These are phyloP conservation scores for Pyrus hybrid DNA, from an alignment of 331 rosid species.

Conservation along the genomic window DNA sequence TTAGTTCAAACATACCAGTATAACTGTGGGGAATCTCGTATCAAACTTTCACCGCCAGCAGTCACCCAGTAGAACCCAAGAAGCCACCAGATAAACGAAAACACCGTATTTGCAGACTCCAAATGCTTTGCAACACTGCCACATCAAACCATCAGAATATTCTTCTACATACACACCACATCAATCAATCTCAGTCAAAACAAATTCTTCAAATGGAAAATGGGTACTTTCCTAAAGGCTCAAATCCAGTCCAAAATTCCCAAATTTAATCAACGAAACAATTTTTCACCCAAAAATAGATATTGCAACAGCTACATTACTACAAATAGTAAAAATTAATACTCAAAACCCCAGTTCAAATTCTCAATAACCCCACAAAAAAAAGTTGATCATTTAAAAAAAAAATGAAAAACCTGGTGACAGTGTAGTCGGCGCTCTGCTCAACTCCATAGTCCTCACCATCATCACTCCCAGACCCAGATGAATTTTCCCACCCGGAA, in stretches of 20 bases:
- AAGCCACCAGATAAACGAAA: slow-evolving; percentile 88
- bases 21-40: slow-evolving; percentile 57
- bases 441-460: slow-evolving; percentile 29
- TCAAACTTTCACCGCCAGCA: slow-evolving; percentile 72
- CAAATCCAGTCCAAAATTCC: background rate
- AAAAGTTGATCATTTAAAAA: background rate
- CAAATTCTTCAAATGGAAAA: background rate
- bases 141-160: background rate
- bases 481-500: slow-evolving; percentile 40
- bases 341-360: background rate
- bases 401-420: slow-evolving; percentile 33
- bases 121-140: slow-evolving; percentile 55
- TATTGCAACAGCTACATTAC: background rate
- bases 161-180: background rate
- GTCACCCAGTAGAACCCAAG: slow-evolving; percentile 95
- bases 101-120: slow-evolving; percentile 77
- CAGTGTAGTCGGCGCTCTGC: slow-evolving; percentile 18
- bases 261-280: background rate
- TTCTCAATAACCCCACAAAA: background rate
- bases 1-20: slow-evolving; percentile 67
- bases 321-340: background rate
- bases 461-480: slow-evolving; percentile 62
- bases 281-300: background rate
- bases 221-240: background rate
- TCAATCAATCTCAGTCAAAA: background rate